Base-by-base conservation (phyloP, 2,329 filamentous ascomycete species). In the Sclerotinia spermophila region DNA sequence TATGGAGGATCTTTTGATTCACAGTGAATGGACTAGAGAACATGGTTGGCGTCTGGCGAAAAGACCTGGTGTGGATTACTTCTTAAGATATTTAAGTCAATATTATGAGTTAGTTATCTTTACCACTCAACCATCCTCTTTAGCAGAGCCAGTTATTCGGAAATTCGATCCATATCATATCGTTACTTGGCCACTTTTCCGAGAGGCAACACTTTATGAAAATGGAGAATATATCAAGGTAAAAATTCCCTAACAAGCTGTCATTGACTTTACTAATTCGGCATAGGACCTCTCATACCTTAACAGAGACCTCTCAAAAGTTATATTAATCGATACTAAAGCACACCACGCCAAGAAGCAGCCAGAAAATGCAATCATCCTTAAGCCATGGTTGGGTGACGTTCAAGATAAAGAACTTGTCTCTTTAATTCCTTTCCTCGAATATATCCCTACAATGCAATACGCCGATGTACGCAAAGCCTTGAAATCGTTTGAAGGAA, bases 31-130 rank as follows among this genome's bases (percentile, higher is more conserved):
- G 96, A 88, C 89, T 35, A 89, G 95, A 71, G 93, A 98, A 80
- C 92, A 97, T 79, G 96, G 96, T 71, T 99, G 96, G 94, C 89
- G 95, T 75, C 87, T 96, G 73, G 96, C 96, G 40, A 99, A 99
- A 84, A 89, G 96, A 65, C 96, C 96, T 48, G 96, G 96, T 60
- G 88, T 96, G 73, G 96, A 99, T 83, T 99, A 99, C 84, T 99
- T 99, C 84, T 84, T 99, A 74, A 92, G 93, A 79, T 99, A 99
- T 81, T 87, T 99, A 64, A 95, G 92, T 82, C 94, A 97, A 81
- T 98, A 99, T 86, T 99, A 97, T 80, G 96, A 99, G 81, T 86
- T 99, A 69, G 96, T 98, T 67, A 89, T 99, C 74, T 99, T 98
- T 83, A 99, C 96, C 44, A 92, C 88, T 53, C 90, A 96, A 61